Evolutionary conservation across 2,329 filamentous ascomycete genomes (phyloP), one percentile per base, ranked within the genome.

Genomic region (Zymoseptoria crescenta): DNA sequence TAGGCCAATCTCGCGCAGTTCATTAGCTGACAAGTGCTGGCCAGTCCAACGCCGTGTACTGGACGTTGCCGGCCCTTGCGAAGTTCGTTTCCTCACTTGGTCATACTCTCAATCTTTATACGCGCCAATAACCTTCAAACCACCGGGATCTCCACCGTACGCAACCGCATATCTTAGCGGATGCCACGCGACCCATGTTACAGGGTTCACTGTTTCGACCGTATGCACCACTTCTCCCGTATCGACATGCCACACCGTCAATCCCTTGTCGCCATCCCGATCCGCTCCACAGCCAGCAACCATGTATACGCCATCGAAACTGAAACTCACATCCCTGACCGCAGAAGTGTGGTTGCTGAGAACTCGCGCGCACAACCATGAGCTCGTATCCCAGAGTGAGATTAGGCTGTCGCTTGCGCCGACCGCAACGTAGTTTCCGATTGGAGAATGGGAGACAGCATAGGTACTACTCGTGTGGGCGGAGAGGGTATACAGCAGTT

Each of bases 391-490:
- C 86, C 88, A 93, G 2, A 93, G 77, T 4, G 86, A 81, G 64
- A 92, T 87, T 55, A 90, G 81, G 1, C 87, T 87, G 68, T 93
- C 89, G 8, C 85, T 84, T 8, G 87, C 88, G 29, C 88, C 89
- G 0, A 87, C 88, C 0, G 89, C 89, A 51, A 93, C 77, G 69
- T 86, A 88, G 49, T 84, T 80, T 49, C 85, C 88, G 51, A 83
- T 84, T 0, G 89, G 88, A 63, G 88, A 87, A 67, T 91, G 76
- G 62, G 86, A 86, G 10, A 85, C 80, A 8, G 84, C 81, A 62
- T 88, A 79, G 67, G 87, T 90, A 4, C 87, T 83, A 3, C 86
- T 87, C 2, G 87, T 90, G 71, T 92, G 89, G 0, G 87, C 88
- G 56, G 82, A 84, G 41, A 93, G 78, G 49, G 79, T 80, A 68